phyloP scores from a whole-genome alignment of 1,284 basidiomycete genomes.

The Ceratobasidium papillatum region DNA sequence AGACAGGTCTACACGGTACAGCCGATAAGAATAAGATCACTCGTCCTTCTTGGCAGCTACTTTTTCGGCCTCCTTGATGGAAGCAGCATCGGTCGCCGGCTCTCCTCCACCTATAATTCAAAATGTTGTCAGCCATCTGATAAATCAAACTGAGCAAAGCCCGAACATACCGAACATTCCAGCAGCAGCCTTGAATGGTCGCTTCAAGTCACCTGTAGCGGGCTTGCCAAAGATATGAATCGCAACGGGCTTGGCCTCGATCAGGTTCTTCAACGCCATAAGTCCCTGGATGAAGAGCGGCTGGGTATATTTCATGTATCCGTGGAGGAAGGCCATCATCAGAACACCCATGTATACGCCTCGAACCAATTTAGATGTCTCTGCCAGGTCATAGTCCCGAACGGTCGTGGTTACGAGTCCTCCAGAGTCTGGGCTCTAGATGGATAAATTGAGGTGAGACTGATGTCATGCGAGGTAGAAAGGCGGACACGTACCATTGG shows the following conservation, averaged over 20 bases:
- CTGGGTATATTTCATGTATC: conserved; percentile 90
- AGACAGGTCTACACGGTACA: conserved; percentile 24
- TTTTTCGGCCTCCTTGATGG: conserved; percentile 89
- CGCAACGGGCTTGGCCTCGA: conserved; percentile 83
- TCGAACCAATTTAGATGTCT: conserved; percentile 86
- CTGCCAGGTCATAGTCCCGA: conserved; percentile 90
- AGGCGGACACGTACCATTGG: conserved; percentile 65
- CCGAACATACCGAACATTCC: conserved; percentile 73
- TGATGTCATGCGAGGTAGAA: not conserved
- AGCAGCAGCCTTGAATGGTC: conserved; percentile 84
- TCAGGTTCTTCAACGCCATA: conserved; percentile 87
- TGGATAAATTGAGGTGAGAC: conserved; percentile 25
- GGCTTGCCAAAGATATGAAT: conserved; percentile 80
- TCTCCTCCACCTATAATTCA: conserved; percentile 57
- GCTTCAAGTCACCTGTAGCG: conserved; percentile 86
- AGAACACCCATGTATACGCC: conserved; percentile 80
- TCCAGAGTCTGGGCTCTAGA: conserved; percentile 74
- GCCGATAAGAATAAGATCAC: conserved; percentile 49
- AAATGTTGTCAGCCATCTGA: conserved; percentile 4
- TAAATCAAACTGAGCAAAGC: too few species aligned
- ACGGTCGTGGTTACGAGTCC: conserved; percentile 92
- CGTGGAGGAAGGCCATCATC: conserved; percentile 90
- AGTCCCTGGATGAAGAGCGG: conserved; percentile 91
- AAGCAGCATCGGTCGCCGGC: conserved; percentile 84
- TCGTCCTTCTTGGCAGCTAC: conserved; percentile 82